A percentile compares a stretch with the other conserved stretches of the same genome.
phyloP scores from a whole-genome alignment of 2,329 filamentous ascomycete species.

The Chaetomium globosum region DNA sequence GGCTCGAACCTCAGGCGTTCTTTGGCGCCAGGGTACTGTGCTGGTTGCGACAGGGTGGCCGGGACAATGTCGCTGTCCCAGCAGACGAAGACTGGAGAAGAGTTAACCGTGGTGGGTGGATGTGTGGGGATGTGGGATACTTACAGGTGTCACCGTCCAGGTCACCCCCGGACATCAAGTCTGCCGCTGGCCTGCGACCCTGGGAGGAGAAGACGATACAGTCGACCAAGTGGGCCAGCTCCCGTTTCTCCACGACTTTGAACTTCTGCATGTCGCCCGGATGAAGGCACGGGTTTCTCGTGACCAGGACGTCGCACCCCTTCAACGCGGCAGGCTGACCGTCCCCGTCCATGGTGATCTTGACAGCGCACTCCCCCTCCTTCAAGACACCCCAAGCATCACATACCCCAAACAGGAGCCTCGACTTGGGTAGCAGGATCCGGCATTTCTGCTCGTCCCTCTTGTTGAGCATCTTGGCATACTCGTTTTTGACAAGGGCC shows the following conservation, averaged over 20 bases:
- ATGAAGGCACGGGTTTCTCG: conserved; percentile 48
- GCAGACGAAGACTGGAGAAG: conserved; percentile 45
- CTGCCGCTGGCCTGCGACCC: conserved; percentile 45
- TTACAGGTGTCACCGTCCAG: conserved; percentile 48
- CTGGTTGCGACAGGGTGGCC: conserved; percentile 42
- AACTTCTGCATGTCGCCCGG: conserved; percentile 50
- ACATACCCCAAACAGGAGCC: conserved; percentile 46
- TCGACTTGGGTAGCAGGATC: conserved; percentile 45
- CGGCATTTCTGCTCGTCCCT: conserved; percentile 43
- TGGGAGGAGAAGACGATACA: conserved; percentile 47
- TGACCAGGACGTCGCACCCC: conserved; percentile 45
- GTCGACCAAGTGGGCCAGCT: conserved; percentile 45
- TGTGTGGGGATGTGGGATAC: conserved; percentile 14
- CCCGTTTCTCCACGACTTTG: conserved; percentile 42
- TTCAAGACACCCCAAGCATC: conserved; percentile 44
- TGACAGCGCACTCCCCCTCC: conserved; percentile 46
- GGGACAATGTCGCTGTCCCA: conserved; percentile 49
- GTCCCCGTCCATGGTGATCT: conserved; percentile 43
- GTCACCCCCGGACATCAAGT: conserved; percentile 49
- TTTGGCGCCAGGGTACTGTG: conserved; percentile 45
- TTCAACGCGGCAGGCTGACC: conserved; percentile 42
- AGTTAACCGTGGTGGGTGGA: neutral
- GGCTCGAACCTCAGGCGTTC: conserved; percentile 44
- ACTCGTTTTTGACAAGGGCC: conserved; percentile 42
- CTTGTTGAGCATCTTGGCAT: conserved; percentile 43